A percentile compares a stretch with the other conserved stretches of the same genome.
phyloP scores from a whole-genome alignment of 352 stramenopile species.

The Halophytophthora polymorphica region DNA sequence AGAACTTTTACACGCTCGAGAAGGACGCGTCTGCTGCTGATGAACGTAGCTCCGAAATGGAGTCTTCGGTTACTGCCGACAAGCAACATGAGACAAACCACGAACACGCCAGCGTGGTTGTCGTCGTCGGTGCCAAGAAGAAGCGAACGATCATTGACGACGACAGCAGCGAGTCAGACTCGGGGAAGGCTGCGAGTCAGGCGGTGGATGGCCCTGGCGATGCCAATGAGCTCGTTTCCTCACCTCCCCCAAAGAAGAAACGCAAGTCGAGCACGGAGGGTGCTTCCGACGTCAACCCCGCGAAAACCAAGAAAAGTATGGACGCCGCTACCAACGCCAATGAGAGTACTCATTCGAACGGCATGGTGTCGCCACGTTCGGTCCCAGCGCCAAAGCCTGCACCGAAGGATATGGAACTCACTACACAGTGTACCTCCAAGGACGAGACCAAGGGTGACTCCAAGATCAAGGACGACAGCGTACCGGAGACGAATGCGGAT shows the following conservation, averaged over 20 bases:
- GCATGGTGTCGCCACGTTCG: too few species aligned
- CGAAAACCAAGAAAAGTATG: too few species aligned
- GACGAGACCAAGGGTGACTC: slow-evolving; percentile 1
- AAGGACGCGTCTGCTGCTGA: too few species aligned
- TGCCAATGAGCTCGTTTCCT: too few species aligned
- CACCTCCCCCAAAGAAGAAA: too few species aligned
- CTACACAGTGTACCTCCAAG: slow-evolving; percentile 1
- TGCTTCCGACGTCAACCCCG: too few species aligned
- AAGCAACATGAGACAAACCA: slow-evolving; percentile 24
- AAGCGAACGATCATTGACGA: slow-evolving; percentile 64
- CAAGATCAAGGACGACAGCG: slow-evolving; percentile 1
- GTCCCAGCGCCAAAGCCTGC: too few species aligned
- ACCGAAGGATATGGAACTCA: not conserved
- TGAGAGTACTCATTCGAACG: too few species aligned
- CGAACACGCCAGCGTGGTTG: slow-evolving; percentile 13
- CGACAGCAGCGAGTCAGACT: slow-evolving; percentile 35
- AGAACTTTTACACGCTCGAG: too few species aligned
- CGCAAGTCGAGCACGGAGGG: too few species aligned
- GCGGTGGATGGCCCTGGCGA: not conserved
- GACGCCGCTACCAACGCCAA: too few species aligned
- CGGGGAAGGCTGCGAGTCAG: slow-evolving; percentile 3
- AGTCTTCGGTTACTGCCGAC: slow-evolving; percentile 12
- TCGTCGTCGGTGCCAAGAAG: slow-evolving; percentile 41
- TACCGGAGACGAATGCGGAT: slow-evolving; percentile 4
- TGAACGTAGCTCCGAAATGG: too few species aligned